These are phyloP conservation scores for Sugiyamaella neomexicana DNA, from an alignment of 1,139 yeast species.

Conservation along the genomic window DNA sequence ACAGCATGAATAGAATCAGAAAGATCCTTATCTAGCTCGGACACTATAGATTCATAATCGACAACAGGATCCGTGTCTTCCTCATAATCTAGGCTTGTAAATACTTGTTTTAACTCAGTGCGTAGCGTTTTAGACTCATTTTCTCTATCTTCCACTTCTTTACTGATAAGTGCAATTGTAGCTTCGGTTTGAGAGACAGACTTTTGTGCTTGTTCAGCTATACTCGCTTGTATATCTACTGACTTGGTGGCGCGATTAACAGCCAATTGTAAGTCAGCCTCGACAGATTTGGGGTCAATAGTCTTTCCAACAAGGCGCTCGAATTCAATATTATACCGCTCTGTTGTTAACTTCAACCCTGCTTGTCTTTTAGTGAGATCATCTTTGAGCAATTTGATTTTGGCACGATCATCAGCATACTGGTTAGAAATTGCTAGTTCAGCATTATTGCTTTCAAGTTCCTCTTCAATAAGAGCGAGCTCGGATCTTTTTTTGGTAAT, in stretches of 20 bases:
- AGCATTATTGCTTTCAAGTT: constrained; percentile 55
- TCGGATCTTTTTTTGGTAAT: constrained; percentile 45
- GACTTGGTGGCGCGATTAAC: not conserved
- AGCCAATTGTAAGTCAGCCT: constrained; percentile 21
- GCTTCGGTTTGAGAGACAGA: constrained; percentile 18
- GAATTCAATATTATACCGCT: constrained; percentile 26
- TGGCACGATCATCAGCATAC: constrained; percentile 61
- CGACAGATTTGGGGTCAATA: constrained; percentile 29
- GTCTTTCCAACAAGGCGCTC: constrained; percentile 28
- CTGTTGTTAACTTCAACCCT: constrained; percentile 35
- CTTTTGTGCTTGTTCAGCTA: constrained; percentile 12
- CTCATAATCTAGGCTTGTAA: constrained; percentile 8
- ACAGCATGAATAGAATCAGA: constrained; percentile 59
- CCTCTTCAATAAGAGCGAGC: constrained; percentile 48
- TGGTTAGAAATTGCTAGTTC: constrained; percentile 54
- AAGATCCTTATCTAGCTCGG: constrained; percentile 62
- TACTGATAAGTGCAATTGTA: constrained; percentile 22
- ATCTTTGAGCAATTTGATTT: constrained; percentile 48
- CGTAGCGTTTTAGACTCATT: constrained; percentile 25
- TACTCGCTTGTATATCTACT: not conserved
- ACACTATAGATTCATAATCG: constrained; percentile 34
- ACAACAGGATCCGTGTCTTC: constrained; percentile 8
- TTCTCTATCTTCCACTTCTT: constrained; percentile 28
- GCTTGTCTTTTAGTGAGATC: constrained; percentile 39
- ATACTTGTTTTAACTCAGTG: constrained; percentile 27